Evolutionary conservation across 495 filamentous ascomycete species (phyloP), one percentile per base, ranked within the genome.

Genomic region (Amorphotheca resinae): DNA sequence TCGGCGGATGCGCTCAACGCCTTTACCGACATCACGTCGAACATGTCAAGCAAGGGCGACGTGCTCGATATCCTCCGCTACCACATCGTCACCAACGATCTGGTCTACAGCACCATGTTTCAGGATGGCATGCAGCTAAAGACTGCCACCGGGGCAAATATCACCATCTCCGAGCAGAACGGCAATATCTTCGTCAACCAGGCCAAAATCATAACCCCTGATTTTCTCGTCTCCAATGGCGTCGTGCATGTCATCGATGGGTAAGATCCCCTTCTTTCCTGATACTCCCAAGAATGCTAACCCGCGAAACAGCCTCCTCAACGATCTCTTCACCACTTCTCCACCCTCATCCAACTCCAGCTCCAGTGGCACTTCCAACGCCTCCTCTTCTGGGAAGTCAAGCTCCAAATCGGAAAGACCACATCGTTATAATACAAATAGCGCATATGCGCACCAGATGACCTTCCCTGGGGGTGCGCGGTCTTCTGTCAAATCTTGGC

Each of bases 181-280:
- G 53, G 53, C 9, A 46, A 50, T 9, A 53, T 44, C 8, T 65
- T 50, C 37, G 49, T 66, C 33, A 62, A 62, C 16, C 53, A 43
- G n/a, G 64, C 61, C 4, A 52, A 54, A 39, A 59, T 66, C 41
- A 54, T 55, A 2, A 33, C 45, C 22, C 33, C 52, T 1, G 54
- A 66, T 42, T 35, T 59, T 11, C 49, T 66, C 20, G 39, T 57
- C 23, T 43, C 47, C 0, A 64, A 65, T 42, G 64, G 64, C 8
- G 64, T 66, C 4, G 54, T 56, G 15, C 64, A 66, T 42, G 51
- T 63, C 9, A 48, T 66, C 16, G 53, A 64, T 35, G 56, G 54
- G 56, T 44, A 28, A 35, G 33, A 3, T 6, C 9, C 2, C 16
- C 33, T 18, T 36, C 9, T 36, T 15, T 8, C 8, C 8, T n/a